Evolutionary conservation across 1,284 basidiomycete genomes (phyloP).

Genomic region (Tylopilus sp.): DNA sequence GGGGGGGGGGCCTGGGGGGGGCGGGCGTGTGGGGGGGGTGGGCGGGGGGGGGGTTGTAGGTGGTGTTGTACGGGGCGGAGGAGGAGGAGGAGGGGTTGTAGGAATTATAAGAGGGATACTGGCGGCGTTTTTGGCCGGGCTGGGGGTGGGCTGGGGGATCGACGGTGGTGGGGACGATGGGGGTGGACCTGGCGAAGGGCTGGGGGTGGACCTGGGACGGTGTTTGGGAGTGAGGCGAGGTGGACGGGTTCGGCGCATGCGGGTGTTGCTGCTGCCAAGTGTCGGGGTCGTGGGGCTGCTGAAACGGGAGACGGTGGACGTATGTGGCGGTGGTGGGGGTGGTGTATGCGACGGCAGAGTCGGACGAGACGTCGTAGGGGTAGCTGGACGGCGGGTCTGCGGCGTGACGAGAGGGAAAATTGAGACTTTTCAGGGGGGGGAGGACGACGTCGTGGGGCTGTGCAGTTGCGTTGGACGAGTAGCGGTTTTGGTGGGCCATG

Average conservation of each 20-base stretch:
- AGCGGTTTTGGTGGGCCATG: constrained; percentile 43
- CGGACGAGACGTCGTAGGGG: background rate
- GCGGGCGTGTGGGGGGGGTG: too few relatives aligned
- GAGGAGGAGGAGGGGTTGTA: constrained; percentile 28
- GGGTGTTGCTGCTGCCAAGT: constrained; percentile 42
- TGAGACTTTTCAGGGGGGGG: constrained; percentile 75
- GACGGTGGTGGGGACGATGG: constrained; percentile 50
- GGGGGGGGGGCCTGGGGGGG: too few relatives aligned
- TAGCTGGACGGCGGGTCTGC: constrained; percentile 28
- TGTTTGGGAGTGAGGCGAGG: constrained; percentile 32
- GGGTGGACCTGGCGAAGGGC: constrained; percentile 41
- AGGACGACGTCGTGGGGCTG: constrained; percentile 62
- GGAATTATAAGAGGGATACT: too few relatives aligned
- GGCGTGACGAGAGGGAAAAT: constrained; percentile 59
- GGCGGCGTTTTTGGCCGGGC: constrained; percentile 38
- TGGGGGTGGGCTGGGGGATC: constrained; percentile 38
- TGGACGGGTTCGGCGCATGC: constrained; percentile 24
- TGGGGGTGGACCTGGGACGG: constrained; percentile 39
- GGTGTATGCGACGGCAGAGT: constrained; percentile 37
- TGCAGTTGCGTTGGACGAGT: constrained; percentile 47
- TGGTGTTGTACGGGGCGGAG: constrained; percentile 27
- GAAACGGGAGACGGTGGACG: constrained; percentile 38
- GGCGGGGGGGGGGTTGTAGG: constrained; percentile 33
- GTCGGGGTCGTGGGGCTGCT: constrained; percentile 45
- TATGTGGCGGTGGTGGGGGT: constrained; percentile 43